Percentiles rank a stretch among this genome's conserved stretches.
These are phyloP conservation scores for Tolypocladium pustulatum DNA, from an alignment of 2,329 filamentous ascomycete genomes.

Conservation along the genomic window DNA sequence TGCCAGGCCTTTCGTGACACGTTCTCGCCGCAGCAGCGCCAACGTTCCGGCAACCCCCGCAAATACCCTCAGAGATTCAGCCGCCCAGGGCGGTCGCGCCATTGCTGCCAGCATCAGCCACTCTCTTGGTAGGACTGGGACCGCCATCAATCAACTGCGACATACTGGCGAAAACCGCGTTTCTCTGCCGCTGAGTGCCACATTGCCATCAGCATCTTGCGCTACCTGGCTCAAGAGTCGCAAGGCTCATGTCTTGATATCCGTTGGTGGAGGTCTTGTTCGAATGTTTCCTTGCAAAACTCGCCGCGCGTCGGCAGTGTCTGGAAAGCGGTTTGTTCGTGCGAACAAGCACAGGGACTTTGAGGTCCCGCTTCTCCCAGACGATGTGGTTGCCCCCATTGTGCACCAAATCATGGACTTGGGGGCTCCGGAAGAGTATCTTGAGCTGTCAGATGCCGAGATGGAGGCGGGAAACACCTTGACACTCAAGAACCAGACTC, in stretches of 20 bases:
- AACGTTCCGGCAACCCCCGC: constrained; percentile 23
- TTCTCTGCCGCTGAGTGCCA: constrained; percentile 49
- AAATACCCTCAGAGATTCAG: constrained; percentile 44
- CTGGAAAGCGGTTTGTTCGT: constrained; percentile 41
- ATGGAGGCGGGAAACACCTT: constrained; percentile 44
- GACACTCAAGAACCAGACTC: constrained; percentile 33
- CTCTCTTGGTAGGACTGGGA: constrained; percentile 64
- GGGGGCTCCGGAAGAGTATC: constrained; percentile 42
- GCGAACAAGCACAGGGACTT: constrained; percentile 55
- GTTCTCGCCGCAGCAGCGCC: constrained; percentile 40
- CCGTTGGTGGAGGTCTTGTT: constrained; percentile 55
- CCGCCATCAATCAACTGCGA: constrained; percentile 57
- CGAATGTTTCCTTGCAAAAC: constrained; percentile 53
- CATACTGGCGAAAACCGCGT: constrained; percentile 69
- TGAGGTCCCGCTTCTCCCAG: constrained; percentile 52
- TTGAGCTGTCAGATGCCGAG: constrained; percentile 42
- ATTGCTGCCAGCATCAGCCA: constrained; percentile 65
- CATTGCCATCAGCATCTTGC: constrained; percentile 45
- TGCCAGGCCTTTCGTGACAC: constrained; percentile 48
- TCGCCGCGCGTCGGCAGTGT: constrained; percentile 42
- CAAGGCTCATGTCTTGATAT: constrained; percentile 51
- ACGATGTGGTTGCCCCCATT: constrained; percentile 45
- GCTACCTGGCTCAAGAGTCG: constrained; percentile 56
- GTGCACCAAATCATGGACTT: constrained; percentile 41
- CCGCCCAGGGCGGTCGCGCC: constrained; percentile 60